phyloP scores from a whole-genome alignment of 768 basidiomycete species.

The Hericium coralloides region DNA sequence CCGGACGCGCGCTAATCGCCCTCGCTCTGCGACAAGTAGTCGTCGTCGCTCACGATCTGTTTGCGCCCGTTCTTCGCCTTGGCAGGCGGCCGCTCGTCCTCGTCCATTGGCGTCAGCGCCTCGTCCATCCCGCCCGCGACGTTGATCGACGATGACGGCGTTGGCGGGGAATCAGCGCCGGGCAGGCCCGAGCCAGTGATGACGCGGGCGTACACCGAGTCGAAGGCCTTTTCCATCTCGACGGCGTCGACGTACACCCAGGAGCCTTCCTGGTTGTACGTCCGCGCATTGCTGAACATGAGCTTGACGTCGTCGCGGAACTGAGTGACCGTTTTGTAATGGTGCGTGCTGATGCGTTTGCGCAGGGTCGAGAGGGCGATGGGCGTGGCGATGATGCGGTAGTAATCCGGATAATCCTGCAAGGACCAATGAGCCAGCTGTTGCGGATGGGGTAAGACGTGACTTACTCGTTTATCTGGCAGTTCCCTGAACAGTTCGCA shows the following conservation, averaged over 20 bases:
- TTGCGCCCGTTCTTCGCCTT: slow-evolving; percentile 56
- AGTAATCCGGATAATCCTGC: slow-evolving; percentile 89
- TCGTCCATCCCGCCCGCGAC: slow-evolving; percentile 47
- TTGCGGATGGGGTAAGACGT: neutral
- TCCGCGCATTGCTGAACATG: slow-evolving; percentile 91
- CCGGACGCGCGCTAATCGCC: slow-evolving; percentile 37
- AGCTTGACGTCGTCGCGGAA: slow-evolving; percentile 78
- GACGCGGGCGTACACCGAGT: slow-evolving; percentile 54
- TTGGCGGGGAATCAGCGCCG: slow-evolving; percentile 44
- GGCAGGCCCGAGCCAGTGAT: slow-evolving; percentile 66
- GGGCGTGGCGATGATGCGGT: slow-evolving; percentile 77
- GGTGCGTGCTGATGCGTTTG: slow-evolving; percentile 55
- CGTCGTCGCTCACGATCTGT: slow-evolving; percentile 66
- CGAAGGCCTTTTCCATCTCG: slow-evolving; percentile 88
- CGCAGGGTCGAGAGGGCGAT: slow-evolving; percentile 85
- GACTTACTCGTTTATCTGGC: slow-evolving; percentile 64
- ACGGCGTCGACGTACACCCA: slow-evolving; percentile 94
- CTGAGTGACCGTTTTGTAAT: slow-evolving; percentile 66
- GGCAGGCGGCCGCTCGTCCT: slow-evolving; percentile 53
- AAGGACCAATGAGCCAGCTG: slow-evolving; percentile 11
- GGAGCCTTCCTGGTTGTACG: slow-evolving; percentile 90
- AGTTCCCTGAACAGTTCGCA: slow-evolving; percentile 84
- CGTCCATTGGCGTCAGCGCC: slow-evolving; percentile 70
- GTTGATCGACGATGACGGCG: slow-evolving; percentile 27
- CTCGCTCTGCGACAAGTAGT: slow-evolving; percentile 61